These are phyloP conservation scores for Fusarium temperatum DNA, from an alignment of 2,329 filamentous ascomycete genomes.

Conservation along the genomic window DNA sequence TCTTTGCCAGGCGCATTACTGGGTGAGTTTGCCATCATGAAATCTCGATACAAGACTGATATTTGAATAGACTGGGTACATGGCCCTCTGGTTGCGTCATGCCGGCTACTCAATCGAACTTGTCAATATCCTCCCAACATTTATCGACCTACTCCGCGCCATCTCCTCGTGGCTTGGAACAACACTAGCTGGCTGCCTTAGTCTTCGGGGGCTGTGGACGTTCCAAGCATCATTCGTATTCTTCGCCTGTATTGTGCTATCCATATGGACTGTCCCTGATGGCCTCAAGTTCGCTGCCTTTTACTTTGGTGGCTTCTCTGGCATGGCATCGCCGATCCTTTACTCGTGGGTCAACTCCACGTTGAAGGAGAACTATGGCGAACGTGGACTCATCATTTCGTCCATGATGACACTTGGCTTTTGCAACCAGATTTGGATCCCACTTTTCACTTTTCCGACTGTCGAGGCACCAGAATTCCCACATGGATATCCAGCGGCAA, in stretches of 20 bases:
- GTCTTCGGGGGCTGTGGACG: neutral
- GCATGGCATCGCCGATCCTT: neutral
- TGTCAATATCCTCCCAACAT: neutral
- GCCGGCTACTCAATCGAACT: neutral
- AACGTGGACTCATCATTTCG: neutral
- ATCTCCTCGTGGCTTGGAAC: neutral
- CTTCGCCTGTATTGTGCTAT: neutral
- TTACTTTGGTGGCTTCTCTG: constrained; percentile 2
- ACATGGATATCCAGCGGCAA: neutral
- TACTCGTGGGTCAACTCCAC: neutral
- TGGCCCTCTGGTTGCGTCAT: neutral
- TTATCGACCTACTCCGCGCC: neutral
- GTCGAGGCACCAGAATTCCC: neutral
- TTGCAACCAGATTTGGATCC: constrained; percentile 8
- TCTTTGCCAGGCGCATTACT: neutral
- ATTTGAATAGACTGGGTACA: neutral
- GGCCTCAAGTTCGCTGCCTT: neutral
- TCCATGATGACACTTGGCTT: constrained; percentile 9
- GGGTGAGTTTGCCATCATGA: neutral
- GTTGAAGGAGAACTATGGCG: neutral
- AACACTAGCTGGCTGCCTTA: neutral
- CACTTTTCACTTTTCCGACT: neutral
- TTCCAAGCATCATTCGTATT: constrained; percentile 2
- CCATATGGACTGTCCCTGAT: neutral
- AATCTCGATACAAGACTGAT: neutral